phyloP scores from a whole-genome alignment of 1,139 yeast species.

The Saccharomyces pastorianus region DNA sequence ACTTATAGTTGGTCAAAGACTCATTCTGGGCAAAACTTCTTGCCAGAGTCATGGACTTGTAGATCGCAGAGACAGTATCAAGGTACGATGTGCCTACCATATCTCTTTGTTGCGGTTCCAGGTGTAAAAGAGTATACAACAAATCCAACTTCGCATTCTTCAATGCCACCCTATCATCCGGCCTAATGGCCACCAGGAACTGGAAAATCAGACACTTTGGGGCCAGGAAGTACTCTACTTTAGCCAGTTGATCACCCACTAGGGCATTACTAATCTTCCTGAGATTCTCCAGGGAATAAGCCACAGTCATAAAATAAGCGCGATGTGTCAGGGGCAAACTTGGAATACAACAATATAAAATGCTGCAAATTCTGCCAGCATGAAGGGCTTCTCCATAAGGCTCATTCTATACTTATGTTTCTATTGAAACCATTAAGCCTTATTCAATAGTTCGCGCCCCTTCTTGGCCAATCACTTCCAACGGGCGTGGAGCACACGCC shows the following conservation, averaged over 20 bases:
- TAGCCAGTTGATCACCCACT: slow-evolving; percentile 22
- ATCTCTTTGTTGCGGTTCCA: slow-evolving; percentile 17
- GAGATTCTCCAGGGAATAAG: slow-evolving; percentile 5
- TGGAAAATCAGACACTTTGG: slow-evolving; percentile 10
- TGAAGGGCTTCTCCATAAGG: not conserved
- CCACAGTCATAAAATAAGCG: not conserved
- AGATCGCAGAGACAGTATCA: slow-evolving; percentile 11
- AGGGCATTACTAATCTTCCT: slow-evolving; percentile 10
- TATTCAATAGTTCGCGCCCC: not conserved
- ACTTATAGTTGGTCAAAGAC: slow-evolving; percentile 13
- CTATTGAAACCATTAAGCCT: not conserved
- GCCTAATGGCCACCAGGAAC: slow-evolving; percentile 11
- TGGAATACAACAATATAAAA: not conserved
- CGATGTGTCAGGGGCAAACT: not conserved
- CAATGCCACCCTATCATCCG: slow-evolving; percentile 1
- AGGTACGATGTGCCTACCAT: slow-evolving; percentile 15
- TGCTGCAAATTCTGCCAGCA: not conserved
- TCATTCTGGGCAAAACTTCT: slow-evolving; percentile 10
- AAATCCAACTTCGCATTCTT: slow-evolving; percentile 20
- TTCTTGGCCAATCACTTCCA: not conserved
- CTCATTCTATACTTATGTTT: not conserved
- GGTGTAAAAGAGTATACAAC: slow-evolving; percentile 16
- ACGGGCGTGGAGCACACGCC: not conserved
- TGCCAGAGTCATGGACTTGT: slow-evolving; percentile 9
- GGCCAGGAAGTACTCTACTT: slow-evolving; percentile 13